Evolutionary conservation across 768 basidiomycete genomes (phyloP), one percentile per base, ranked within the genome.

Genomic region (Pholiota conissans): DNA sequence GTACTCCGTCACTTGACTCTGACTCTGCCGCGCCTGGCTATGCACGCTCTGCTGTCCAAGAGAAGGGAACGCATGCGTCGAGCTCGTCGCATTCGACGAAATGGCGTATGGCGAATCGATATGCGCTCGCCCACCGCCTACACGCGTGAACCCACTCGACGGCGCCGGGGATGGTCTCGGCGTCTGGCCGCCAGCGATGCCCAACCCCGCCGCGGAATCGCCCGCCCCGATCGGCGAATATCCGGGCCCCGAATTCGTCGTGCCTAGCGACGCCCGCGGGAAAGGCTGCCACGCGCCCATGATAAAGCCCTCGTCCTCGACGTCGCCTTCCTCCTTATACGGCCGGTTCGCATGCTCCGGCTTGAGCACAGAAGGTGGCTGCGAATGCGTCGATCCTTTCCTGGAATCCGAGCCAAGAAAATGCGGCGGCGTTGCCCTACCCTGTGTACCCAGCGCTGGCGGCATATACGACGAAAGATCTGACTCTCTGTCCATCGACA

Each of bases 261-360:
- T 83, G 0, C 82, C 81, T 20, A 77, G 68, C 5, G 52, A 58
- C 28, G 62, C 51, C 32, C 80, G 75, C 0, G 83, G 83, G 76
- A 84, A 90, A 27, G 87, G 84, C 62, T 89, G 86, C 92, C 93
- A 96, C n/a, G 95, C 92, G 39, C 87, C 89, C 93, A 98, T 96
- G 67, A 98, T 97, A 62, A 79, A 90, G 11, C 91, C 89, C 61
- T 91, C 91, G 63, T 89, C 89, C 58, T 92, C 91, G 62, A 82
- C 53, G n/a, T 40, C 88, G 40, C 92, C 66, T 35, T 59, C 89
- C 65, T 92, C 89, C 61, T 79, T 80, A 68, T 91, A 91, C 27
- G 89, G 90, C 46, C 82, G 79, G 59, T 86, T 77, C 3, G 87
- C 90, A 47, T 91, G 89, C 63, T 93, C 91, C 0, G 91, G 92